Conservation (phyloP, 78 protist species). For the Cavenderia fasciculata region DNA sequence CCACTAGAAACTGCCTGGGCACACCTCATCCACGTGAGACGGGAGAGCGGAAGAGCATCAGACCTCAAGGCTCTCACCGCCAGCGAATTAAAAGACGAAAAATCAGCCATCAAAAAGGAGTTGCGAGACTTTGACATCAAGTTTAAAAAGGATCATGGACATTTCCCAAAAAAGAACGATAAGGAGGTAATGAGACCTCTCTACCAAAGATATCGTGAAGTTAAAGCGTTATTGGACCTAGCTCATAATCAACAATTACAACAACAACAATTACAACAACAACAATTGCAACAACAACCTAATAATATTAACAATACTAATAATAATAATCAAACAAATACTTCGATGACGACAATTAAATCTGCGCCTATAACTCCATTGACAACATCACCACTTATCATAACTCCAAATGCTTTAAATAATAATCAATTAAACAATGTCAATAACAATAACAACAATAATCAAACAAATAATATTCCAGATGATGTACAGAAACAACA, state of each 20-base stretch:
- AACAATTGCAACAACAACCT: background rate
- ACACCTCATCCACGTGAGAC: conserved; percentile 14
- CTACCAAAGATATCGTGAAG: conserved; percentile 65
- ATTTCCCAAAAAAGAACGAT: conserved; percentile 50
- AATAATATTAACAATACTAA: background rate
- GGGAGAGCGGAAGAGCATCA: conserved; percentile 26
- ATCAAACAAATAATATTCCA: background rate
- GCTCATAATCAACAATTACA: background rate
- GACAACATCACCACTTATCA: background rate
- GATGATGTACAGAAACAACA: background rate
- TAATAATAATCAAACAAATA: background rate
- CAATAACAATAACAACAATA: background rate
- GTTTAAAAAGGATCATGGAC: conserved; percentile 30
- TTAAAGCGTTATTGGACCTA: conserved; percentile 23
- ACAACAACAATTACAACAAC: background rate
- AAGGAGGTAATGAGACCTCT: conserved; percentile 79
- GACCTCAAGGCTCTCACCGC: conserved; percentile 5
- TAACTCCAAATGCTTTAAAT: background rate
- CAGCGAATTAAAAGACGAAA: conserved; percentile 33
- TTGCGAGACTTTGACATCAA: conserved; percentile 59
- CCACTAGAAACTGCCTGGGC: conserved; percentile 30
- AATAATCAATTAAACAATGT: no score
- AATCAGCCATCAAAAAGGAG: conserved; percentile 61
- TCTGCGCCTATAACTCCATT: no score
- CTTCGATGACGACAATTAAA: no score